These are phyloP conservation scores for Orbilia javanica DNA, from an alignment of 2,329 filamentous ascomycete genomes.

Conservation along the genomic window DNA sequence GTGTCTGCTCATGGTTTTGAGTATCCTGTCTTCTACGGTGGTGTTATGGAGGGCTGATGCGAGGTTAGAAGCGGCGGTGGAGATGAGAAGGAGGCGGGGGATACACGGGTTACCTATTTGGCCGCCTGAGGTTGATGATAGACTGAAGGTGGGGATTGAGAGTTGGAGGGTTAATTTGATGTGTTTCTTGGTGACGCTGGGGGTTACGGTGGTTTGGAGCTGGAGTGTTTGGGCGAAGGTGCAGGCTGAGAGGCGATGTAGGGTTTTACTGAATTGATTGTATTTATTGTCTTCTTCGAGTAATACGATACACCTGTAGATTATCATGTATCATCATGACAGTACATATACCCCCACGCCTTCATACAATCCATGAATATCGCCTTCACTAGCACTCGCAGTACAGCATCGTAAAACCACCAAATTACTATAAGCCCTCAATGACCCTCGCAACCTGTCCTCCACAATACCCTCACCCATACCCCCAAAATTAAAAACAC, in stretches of 20 bases:
- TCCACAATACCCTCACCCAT: too few relatives aligned
- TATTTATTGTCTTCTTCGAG: background rate
- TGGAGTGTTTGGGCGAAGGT: background rate
- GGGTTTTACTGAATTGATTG: background rate
- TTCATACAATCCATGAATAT: too few relatives aligned
- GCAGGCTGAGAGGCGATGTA: background rate
- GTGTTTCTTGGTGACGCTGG: background rate
- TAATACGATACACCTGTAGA: too few relatives aligned
- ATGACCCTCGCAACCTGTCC: too few relatives aligned
- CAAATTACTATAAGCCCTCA: too few relatives aligned
- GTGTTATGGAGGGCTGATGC: background rate
- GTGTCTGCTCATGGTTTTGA: background rate
- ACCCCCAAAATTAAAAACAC: too few relatives aligned
- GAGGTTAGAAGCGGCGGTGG: background rate
- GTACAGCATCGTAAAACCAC: too few relatives aligned
- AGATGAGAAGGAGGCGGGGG: background rate
- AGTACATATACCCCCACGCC: too few relatives aligned
- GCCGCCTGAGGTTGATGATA: background rate
- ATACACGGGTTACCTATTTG: constrained; percentile 3
- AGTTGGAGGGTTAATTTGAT: background rate
- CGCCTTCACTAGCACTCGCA: too few relatives aligned
- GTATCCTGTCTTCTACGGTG: background rate
- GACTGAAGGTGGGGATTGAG: background rate
- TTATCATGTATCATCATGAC: too few relatives aligned
- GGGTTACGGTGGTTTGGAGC: background rate